Percentiles rank a stretch among this genome's conserved stretches.
These are phyloP conservation scores for Lentinus polychrous DNA, from an alignment of 1,284 basidiomycete species.

Conservation along the genomic window DNA sequence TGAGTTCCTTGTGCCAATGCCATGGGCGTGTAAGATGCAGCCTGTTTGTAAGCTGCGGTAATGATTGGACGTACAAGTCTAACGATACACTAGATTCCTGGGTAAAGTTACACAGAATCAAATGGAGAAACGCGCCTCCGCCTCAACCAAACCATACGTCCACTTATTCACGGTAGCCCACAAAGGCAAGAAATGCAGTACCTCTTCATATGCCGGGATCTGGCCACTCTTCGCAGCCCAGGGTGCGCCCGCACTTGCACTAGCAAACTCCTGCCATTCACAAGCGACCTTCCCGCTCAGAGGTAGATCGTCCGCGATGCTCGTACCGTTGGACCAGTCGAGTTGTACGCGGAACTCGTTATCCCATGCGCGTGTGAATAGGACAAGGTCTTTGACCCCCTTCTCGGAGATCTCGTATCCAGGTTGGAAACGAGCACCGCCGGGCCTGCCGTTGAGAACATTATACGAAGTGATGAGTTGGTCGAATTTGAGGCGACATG, in stretches of 20 bases:
- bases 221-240: constrained; percentile 22
- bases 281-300: constrained; percentile 54
- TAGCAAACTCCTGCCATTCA: constrained; percentile 65
- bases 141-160: constrained; percentile 57
- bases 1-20: too few species aligned
- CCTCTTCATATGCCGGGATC: constrained; percentile 72
- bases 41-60: too few species aligned
- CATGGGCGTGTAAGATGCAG: too few species aligned
- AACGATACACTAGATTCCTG: too few species aligned
- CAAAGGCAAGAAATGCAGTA: constrained; percentile 55
- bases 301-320: constrained; percentile 17
- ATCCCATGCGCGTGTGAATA: constrained; percentile 63
- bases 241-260: constrained; percentile 40
- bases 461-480: constrained; percentile 35
- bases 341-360: constrained; percentile 39
- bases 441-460: constrained; percentile 21
- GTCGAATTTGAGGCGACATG: constrained; percentile 52
- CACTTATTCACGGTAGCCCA: constrained; percentile 62
- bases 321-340: constrained; percentile 6
- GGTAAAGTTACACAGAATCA: too few species aligned
- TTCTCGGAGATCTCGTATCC: constrained; percentile 31
- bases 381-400: constrained; percentile 36
- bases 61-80: too few species aligned
- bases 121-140: constrained; percentile 38
- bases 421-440: constrained; percentile 30